A percentile compares a stretch with the other conserved stretches of the same genome.
phyloP scores from a whole-genome alignment of 352 stramenopile genomes.

The Peronospora farinosa region DNA sequence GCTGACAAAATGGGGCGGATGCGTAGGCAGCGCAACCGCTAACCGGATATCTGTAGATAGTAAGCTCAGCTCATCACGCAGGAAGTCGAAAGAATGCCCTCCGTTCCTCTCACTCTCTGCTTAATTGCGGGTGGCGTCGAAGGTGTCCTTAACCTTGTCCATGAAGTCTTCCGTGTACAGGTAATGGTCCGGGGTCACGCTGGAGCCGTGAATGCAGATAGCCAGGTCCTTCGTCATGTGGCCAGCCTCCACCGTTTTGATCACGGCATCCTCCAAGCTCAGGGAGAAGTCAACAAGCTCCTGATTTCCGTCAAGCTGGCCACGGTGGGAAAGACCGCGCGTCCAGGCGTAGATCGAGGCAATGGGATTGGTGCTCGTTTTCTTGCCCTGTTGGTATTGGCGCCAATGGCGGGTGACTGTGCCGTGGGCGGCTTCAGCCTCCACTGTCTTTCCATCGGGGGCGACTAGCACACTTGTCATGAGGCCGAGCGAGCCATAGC shows the following conservation, averaged over 20 bases:
- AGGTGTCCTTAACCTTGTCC: slow-evolving; percentile 81
- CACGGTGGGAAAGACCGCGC: slow-evolving; percentile 59
- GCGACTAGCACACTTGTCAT: slow-evolving; percentile 74
- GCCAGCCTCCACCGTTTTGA: slow-evolving; percentile 69
- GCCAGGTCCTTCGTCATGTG: slow-evolving; percentile 84
- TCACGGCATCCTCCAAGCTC: slow-evolving; percentile 57
- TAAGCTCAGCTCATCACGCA: slow-evolving; percentile 25
- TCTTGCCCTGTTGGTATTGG: slow-evolving; percentile 75
- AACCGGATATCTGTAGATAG: slow-evolving; percentile 23
- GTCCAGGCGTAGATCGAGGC: slow-evolving; percentile 81
- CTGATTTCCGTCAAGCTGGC: slow-evolving; percentile 71
- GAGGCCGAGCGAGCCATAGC: slow-evolving; percentile 69
- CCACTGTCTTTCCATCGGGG: slow-evolving; percentile 74
- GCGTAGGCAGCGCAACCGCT: slow-evolving; percentile 6
- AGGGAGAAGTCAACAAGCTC: slow-evolving; percentile 53
- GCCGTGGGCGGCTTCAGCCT: slow-evolving; percentile 78
- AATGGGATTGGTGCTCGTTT: slow-evolving; percentile 77
- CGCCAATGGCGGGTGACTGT: slow-evolving; percentile 81
- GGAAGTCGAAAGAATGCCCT: background rate
- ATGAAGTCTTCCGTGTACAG: slow-evolving; percentile 74
- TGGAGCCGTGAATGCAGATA: slow-evolving; percentile 64
- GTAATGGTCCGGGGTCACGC: slow-evolving; percentile 46
- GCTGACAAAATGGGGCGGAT: slow-evolving; percentile 21
- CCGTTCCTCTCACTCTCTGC: background rate
- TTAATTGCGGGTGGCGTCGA: slow-evolving; percentile 52